Evolutionary conservation across 108 stramenopile genomes (phyloP), one percentile per base, ranked within the genome.

Genomic region (Discostella stelligeroides): DNA sequence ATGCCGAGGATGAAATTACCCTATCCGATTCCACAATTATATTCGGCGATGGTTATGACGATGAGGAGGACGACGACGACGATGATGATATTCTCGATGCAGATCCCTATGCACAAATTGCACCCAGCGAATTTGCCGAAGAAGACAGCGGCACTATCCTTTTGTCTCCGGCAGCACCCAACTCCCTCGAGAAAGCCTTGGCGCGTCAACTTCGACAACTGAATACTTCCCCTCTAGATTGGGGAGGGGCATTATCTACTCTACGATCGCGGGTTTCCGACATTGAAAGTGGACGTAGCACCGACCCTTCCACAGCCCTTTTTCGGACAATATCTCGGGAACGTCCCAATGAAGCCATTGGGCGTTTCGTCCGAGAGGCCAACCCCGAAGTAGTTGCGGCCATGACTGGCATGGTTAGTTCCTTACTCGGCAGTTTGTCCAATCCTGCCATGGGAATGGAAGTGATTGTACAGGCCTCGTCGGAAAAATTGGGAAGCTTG

Each of bases 381-480:
- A 84, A 87, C 62, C 89, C 94, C 9, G 68, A 87, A 60, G 89
- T 92, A 10, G 84, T 95, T 12, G 81, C 85, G 42, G 92, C 95
- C 66, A 93, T 93, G 92, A 82, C 82, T 13, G 86, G 84, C 25
- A 89, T 91, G 8, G 89, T 93, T 0, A 63, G 65, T 23, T 81
- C 84, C 2, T 55, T 95, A 20, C 45, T 95, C 54, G 95, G 95
- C n/a, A 84, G 89, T 45, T 71, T 95, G 50, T 79, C 81, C 23
- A 89, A 77, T 70, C 95, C 92, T 0, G 47, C 69, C 54, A 81
- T 79, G 75, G 81, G 82, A 15, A 65, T 89, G 5, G 92, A 93
- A 53, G 73, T 78, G 0, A 65, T 88, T 15, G 89, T 92, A 53
- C 87, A 86, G 61, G 86, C 90, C 0, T 81, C 73, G 12, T 85